phyloP scores from a whole-genome alignment of 2,329 filamentous ascomycete genomes.

The Ascomycota sp. region DNA sequence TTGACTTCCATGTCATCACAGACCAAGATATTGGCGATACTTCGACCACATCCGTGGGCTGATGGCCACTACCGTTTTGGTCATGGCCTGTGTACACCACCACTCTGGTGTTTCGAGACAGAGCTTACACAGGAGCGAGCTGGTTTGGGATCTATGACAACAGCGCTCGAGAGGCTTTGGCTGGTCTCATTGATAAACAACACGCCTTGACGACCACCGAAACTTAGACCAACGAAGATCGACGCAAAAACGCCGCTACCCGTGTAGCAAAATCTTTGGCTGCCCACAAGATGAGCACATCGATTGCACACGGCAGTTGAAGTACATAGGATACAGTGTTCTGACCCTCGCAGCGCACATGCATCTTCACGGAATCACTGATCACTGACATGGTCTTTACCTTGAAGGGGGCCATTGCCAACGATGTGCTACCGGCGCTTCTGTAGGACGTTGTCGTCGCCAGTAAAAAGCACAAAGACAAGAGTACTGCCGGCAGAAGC shows the following conservation, averaged over 20 bases:
- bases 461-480: constrained; percentile 11
- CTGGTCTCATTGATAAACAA: constrained; percentile 48
- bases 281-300: constrained; percentile 59
- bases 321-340: constrained; percentile 49
- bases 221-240: too few species aligned
- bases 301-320: constrained; percentile 62
- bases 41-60: constrained; percentile 69
- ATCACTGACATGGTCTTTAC: constrained; percentile 67
- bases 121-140: constrained; percentile 56
- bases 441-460: constrained; percentile 46
- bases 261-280: constrained; percentile 50
- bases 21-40: constrained; percentile 33
- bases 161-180: constrained; percentile 92
- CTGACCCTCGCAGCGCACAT: too few species aligned
- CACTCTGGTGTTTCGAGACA: too few species aligned
- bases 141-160: constrained; percentile 64
- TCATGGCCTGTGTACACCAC: too few species aligned
- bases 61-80: too few species aligned
- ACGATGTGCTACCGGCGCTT: constrained; percentile 48
- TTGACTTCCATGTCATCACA: constrained; percentile 16
- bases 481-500: constrained; percentile 3
- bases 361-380: constrained; percentile 67
- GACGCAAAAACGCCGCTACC: too few species aligned
- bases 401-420: constrained; percentile 58
- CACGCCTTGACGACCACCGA: constrained; percentile 7